These are phyloP conservation scores for Cinchona pubescens DNA, from an alignment of 257 asterid genomes.

Conservation along the genomic window DNA sequence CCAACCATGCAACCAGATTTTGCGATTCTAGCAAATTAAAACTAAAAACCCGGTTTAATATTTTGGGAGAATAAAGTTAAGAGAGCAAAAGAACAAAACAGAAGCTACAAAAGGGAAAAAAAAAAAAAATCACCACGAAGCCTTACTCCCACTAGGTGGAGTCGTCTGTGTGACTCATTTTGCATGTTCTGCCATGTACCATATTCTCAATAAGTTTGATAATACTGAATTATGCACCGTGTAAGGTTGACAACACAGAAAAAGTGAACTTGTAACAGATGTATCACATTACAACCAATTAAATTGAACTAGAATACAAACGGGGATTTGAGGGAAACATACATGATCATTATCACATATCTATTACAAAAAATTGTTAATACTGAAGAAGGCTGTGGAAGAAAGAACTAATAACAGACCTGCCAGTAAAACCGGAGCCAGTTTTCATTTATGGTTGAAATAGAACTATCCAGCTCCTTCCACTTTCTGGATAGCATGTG, in stretches of 20 bases:
- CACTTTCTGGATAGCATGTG: slow-evolving; percentile 96
- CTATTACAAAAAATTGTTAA: not conserved
- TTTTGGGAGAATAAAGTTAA: not conserved
- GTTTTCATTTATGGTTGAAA: slow-evolving; percentile 73
- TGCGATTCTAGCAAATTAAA: not conserved
- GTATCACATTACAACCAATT: not conserved
- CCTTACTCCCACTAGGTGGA: too few species aligned
- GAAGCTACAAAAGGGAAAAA: too few species aligned
- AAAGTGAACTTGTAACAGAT: not conserved
- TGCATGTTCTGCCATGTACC: too few species aligned
- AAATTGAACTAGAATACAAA: too few species aligned
- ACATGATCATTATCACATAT: not conserved
- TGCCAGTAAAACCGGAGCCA: slow-evolving; percentile 99
- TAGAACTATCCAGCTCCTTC: slow-evolving; percentile 69
- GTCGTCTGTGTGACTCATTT: too few species aligned
- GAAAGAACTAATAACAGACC: slow-evolving; percentile 42
- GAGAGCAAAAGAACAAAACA: not conserved
- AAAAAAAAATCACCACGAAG: too few species aligned
- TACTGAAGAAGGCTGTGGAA: not conserved
- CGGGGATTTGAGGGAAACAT: too few species aligned
- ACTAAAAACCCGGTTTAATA: not conserved
- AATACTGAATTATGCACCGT: not conserved
- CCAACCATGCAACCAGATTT: not conserved
- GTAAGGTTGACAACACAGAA: not conserved
- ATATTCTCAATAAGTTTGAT: too few species aligned